Evolutionary conservation across 495 filamentous ascomycete genomes (phyloP).

Genomic region (Lasiosphaeris hirsuta): DNA sequence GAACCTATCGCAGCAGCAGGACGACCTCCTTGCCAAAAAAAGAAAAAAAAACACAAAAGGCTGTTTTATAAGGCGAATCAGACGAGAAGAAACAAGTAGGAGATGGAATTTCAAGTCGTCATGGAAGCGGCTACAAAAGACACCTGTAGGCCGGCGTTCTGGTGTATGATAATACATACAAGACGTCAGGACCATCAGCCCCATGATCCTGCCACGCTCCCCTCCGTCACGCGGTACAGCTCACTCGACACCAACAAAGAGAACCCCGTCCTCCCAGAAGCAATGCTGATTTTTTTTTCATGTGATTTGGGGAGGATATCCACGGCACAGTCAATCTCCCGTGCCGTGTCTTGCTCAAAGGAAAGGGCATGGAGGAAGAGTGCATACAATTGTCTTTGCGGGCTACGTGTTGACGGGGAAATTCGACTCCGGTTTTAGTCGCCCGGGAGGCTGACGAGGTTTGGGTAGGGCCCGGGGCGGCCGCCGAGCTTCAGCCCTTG

Average conservation of each 20-base stretch:
- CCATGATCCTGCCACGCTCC: constrained; percentile 1
- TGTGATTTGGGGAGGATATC: constrained; percentile 10
- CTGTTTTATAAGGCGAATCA: too few relatives aligned
- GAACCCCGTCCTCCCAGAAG: constrained; percentile 16
- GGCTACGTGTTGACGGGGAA: not conserved
- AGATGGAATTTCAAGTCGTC: too few relatives aligned
- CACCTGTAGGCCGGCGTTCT: too few relatives aligned
- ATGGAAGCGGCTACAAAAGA: too few relatives aligned
- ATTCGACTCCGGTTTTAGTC: not conserved
- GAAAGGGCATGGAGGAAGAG: not conserved
- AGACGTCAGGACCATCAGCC: constrained; percentile 3
- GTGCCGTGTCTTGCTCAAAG: not conserved
- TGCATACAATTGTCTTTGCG: constrained; percentile 3
- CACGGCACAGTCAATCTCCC: constrained; percentile 4
- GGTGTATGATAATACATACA: not conserved
- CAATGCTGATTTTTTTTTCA: constrained; percentile 16
- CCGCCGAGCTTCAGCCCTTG: constrained; percentile 14
- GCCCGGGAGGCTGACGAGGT: not conserved
- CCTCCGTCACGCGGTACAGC: constrained; percentile 5
- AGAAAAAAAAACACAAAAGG: too few relatives aligned
- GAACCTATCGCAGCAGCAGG: too few relatives aligned
- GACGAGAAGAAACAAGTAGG: too few relatives aligned
- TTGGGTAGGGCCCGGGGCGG: constrained; percentile 1
- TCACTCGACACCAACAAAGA: constrained; percentile 12
- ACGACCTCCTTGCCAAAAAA: too few relatives aligned